These are phyloP conservation scores for Logfia minima DNA, from an alignment of 129 eudicot genomes.

Conservation along the genomic window DNA sequence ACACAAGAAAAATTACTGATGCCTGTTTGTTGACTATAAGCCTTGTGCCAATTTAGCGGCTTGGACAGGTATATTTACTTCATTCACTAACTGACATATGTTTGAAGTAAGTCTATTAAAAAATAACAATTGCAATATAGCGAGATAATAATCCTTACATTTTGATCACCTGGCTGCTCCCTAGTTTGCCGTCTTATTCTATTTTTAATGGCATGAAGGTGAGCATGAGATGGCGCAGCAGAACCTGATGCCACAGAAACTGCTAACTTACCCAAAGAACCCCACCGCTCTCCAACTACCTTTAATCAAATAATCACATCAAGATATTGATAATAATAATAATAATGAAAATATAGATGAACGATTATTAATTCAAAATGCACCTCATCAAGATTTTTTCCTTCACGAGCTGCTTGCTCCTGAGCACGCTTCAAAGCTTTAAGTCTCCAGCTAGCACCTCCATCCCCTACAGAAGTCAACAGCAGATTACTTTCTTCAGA, in stretches of 20 bases:
- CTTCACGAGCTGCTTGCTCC: constrained; percentile 99
- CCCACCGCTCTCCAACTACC: constrained; percentile 98
- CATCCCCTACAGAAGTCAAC: constrained; percentile 84
- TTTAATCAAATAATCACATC: constrained; percentile 31
- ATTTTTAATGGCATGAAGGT: constrained; percentile 73
- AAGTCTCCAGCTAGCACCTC: constrained; percentile 99
- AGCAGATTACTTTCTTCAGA: constrained; percentile 42
- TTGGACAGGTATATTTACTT: neutral
- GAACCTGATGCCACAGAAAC: constrained; percentile 80
- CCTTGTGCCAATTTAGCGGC: neutral
- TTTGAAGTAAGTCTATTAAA: neutral
- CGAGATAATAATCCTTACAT: constrained; percentile 21
- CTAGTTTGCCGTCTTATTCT: constrained; percentile 50
- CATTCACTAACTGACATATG: neutral
- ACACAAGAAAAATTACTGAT: neutral
- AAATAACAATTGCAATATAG: neutral
- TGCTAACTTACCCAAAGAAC: constrained; percentile 78
- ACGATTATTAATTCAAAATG: constrained; percentile 5
- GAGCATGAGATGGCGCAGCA: constrained; percentile 91
- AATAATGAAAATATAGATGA: neutral
- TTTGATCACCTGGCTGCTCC: constrained; percentile 42
- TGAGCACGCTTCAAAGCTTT: constrained; percentile 89
- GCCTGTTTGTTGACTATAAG: neutral
- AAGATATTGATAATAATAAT: neutral
- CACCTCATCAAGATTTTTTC: constrained; percentile 75